phyloP scores from a whole-genome alignment of 176 grass and related monocot genomes.

The Raddia guianensis region DNA sequence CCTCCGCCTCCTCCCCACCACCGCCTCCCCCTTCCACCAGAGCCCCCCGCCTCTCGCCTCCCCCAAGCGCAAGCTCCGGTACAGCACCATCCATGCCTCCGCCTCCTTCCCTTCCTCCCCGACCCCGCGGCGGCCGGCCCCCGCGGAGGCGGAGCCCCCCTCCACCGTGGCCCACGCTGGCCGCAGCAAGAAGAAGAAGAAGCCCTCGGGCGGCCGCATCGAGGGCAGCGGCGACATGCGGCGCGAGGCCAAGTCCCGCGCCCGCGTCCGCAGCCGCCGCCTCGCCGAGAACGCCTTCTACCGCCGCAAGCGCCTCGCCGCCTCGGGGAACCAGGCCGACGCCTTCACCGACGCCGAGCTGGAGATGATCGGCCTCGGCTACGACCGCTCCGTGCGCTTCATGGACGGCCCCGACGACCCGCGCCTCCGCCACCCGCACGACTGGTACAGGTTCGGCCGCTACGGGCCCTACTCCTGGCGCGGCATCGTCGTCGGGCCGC shows the following conservation, averaged over 20 bases:
- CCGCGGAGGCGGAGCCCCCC: slow-evolving; percentile 28
- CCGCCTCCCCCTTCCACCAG: background rate
- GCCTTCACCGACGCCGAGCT: slow-evolving; percentile 83
- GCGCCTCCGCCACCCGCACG: slow-evolving; percentile 75
- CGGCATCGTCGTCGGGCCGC: slow-evolving; percentile 86
- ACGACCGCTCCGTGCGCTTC: slow-evolving; percentile 89
- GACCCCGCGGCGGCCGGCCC: slow-evolving; percentile 22
- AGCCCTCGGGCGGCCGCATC: slow-evolving; percentile 61
- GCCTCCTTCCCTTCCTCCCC: slow-evolving; percentile 40
- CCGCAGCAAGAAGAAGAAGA: slow-evolving; percentile 82
- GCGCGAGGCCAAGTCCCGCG: slow-evolving; percentile 70
- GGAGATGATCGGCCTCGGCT: slow-evolving; percentile 85
- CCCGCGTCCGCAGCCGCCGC: slow-evolving; percentile 67
- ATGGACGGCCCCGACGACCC: slow-evolving; percentile 87
- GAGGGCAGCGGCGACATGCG: slow-evolving; percentile 76
- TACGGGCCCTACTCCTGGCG: slow-evolving; percentile 92
- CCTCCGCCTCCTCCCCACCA: slow-evolving; percentile 21
- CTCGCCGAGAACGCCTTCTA: slow-evolving; percentile 86
- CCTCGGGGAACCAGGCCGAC: slow-evolving; percentile 48
- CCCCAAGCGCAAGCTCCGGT: background rate
- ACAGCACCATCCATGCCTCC: slow-evolving; percentile 39
- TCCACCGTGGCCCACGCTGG: slow-evolving; percentile 58
- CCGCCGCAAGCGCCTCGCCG: slow-evolving; percentile 60
- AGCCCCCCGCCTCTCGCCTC: background rate
- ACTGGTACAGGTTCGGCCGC: slow-evolving; percentile 94